Conservation (phyloP, 2,329 filamentous ascomycete species). For the Helotiales sp. region DNA sequence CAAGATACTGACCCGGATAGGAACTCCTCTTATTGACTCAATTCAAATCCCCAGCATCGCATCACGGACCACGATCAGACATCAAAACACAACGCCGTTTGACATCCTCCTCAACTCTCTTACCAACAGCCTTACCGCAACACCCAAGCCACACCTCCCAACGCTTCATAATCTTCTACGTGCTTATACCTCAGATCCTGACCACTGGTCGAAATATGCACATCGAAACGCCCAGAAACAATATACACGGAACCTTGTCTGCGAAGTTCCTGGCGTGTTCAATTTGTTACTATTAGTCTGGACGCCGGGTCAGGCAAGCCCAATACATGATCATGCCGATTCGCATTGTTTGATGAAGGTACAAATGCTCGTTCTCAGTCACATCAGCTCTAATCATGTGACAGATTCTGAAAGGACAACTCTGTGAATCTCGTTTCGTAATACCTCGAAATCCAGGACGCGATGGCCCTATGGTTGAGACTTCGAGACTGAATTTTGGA, state of each 20-base stretch:
- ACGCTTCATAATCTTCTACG: conserved; percentile 21
- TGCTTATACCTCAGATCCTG: conserved; percentile 23
- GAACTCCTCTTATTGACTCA: neutral
- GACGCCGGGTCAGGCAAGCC: conserved; percentile 79
- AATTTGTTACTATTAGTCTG: conserved; percentile 78
- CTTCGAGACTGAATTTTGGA: conserved; percentile 60
- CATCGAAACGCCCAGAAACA: conserved; percentile 65
- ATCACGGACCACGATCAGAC: too few relatives aligned
- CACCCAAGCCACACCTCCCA: conserved; percentile 18
- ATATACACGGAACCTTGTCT: conserved; percentile 88
- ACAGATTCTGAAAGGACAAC: conserved; percentile 66
- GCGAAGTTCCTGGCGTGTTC: conserved; percentile 74
- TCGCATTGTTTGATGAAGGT: conserved; percentile 95
- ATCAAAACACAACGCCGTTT: conserved; percentile 14
- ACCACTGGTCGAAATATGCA: conserved; percentile 72
- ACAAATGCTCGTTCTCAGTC: conserved; percentile 46
- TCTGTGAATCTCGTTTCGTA: conserved; percentile 76
- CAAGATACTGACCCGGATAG: neutral
- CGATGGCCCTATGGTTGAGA: conserved; percentile 17
- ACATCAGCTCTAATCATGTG: neutral
- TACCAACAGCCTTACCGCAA: conserved; percentile 16
- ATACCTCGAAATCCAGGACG: conserved; percentile 44
- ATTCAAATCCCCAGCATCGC: neutral
- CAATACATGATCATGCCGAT: conserved; percentile 86
- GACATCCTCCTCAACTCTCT: conserved; percentile 21